These are phyloP conservation scores for Ehretia macrophylla DNA, from an alignment of 257 asterid genomes.

Conservation along the genomic window DNA sequence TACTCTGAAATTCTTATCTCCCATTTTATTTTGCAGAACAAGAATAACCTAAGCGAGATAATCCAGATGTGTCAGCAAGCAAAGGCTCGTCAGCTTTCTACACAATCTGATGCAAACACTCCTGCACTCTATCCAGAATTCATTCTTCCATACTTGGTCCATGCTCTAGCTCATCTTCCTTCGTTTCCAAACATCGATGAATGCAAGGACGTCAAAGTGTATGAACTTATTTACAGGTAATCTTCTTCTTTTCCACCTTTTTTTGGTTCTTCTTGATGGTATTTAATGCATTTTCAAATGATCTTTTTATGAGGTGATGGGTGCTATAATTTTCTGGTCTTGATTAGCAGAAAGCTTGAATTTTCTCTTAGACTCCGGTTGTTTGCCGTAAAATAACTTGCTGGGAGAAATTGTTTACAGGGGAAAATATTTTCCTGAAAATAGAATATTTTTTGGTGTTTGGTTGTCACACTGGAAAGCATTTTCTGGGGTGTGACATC, in stretches of 20 bases:
- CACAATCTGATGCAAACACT: constrained; percentile 57
- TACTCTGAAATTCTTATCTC: constrained; percentile 14
- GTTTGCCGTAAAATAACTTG: no score
- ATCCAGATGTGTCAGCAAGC: constrained; percentile 89
- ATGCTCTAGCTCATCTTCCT: constrained; percentile 85
- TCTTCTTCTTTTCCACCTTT: constrained; percentile 17
- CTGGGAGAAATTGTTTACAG: no score
- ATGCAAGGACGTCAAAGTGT: constrained; percentile 69
- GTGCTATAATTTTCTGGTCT: neutral
- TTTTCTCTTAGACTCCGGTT: no score
- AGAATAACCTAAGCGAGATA: constrained; percentile 71
- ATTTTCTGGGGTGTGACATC: no score
- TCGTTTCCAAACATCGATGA: constrained; percentile 79
- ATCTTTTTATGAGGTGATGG: neutral
- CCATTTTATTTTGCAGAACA: constrained; percentile 54
- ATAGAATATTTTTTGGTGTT: no score
- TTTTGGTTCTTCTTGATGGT: constrained; percentile 5
- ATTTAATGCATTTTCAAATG: neutral
- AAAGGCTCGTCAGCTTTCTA: constrained; percentile 60
- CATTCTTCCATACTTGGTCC: constrained; percentile 82
- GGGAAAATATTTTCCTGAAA: no score
- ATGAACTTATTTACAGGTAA: constrained; percentile 90
- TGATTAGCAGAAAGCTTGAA: neutral
- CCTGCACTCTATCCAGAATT: constrained; percentile 66
- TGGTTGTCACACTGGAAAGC: no score